Evolutionary conservation across 148 eudicot genomes (phyloP).

Genomic region (Suaeda aralocaspica): DNA sequence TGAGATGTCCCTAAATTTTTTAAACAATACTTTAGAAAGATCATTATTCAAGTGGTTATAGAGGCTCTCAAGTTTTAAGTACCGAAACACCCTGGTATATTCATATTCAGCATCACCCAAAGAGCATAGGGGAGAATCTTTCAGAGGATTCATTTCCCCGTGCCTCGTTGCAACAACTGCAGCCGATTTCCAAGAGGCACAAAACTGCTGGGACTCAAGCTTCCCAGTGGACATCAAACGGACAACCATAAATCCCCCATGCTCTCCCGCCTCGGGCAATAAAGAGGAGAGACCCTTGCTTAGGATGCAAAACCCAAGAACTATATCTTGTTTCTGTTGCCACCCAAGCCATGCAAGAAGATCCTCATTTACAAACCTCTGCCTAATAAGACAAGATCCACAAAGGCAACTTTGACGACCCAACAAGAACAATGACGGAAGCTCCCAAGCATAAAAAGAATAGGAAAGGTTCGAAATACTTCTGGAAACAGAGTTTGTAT

Average conservation of each 20-base stretch:
- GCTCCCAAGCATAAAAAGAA: constrained; percentile 69
- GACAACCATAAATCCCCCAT: constrained; percentile 63
- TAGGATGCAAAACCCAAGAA: constrained; percentile 69
- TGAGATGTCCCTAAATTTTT: constrained; percentile 23
- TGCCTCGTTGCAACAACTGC: constrained; percentile 25
- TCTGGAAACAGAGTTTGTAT: constrained; percentile 21
- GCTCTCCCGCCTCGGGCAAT: constrained; percentile 32
- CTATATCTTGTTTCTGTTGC: constrained; percentile 69
- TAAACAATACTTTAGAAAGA: constrained; percentile 33
- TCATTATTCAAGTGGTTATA: constrained; percentile 37
- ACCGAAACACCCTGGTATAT: constrained; percentile 33
- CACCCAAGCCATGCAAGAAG: constrained; percentile 75
- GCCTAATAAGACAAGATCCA: constrained; percentile 59
- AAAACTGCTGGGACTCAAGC: constrained; percentile 63
- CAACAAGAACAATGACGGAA: constrained; percentile 57
- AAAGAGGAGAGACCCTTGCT: constrained; percentile 39
- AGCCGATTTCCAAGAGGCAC: constrained; percentile 42
- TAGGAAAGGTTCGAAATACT: constrained; percentile 34
- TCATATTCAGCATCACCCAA: constrained; percentile 37
- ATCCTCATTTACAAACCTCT: constrained; percentile 50
- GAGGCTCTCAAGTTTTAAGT: constrained; percentile 52
- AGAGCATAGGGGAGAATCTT: constrained; percentile 41
- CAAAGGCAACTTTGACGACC: constrained; percentile 54
- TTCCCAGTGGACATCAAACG: constrained; percentile 72
- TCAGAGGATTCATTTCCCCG: constrained; percentile 28